Conservation (phyloP, 139 green algal species). For the Parachlorella kessleri region DNA sequence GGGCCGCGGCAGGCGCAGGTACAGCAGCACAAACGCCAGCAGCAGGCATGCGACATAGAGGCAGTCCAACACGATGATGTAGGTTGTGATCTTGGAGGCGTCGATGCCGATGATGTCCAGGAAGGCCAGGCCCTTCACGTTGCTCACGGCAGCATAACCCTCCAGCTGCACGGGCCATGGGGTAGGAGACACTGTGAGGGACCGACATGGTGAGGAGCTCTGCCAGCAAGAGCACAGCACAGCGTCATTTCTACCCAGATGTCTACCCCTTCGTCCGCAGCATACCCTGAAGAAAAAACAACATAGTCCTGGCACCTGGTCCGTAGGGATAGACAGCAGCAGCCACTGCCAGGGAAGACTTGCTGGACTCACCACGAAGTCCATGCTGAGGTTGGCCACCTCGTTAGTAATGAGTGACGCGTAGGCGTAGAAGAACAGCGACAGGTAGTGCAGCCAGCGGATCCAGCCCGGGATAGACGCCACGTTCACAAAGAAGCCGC, state of each 20-base stretch:
- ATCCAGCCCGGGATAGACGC: constrained; percentile 48
- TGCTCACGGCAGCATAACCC: constrained; percentile 23
- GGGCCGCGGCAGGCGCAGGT: constrained; percentile 25
- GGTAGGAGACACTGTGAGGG: too few species aligned
- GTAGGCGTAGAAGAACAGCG: constrained; percentile 49
- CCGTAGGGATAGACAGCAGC: too few species aligned
- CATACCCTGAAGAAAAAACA: too few species aligned
- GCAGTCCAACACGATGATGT: constrained; percentile 49
- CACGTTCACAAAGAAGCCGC: constrained; percentile 34
- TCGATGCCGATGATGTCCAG: constrained; percentile 50
- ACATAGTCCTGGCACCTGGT: too few species aligned
- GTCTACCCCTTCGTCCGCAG: too few species aligned
- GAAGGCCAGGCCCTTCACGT: constrained; percentile 51
- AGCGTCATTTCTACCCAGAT: too few species aligned
- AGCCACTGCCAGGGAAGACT: too few species aligned
- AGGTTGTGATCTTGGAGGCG: constrained; percentile 11
- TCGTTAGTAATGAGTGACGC: constrained; percentile 50
- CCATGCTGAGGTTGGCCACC: constrained; percentile 52
- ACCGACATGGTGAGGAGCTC: too few species aligned
- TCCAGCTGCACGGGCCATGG: constrained; percentile 13
- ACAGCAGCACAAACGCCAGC: constrained; percentile 31
- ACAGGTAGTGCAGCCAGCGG: constrained; percentile 65
- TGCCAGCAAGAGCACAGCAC: too few species aligned
- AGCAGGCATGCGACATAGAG: constrained; percentile 27
- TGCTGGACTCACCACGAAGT: constrained; percentile 39